Evolutionary conservation across 257 asterid genomes (phyloP), one percentile per base, ranked within the genome.

Genomic region (Ballota nigra): DNA sequence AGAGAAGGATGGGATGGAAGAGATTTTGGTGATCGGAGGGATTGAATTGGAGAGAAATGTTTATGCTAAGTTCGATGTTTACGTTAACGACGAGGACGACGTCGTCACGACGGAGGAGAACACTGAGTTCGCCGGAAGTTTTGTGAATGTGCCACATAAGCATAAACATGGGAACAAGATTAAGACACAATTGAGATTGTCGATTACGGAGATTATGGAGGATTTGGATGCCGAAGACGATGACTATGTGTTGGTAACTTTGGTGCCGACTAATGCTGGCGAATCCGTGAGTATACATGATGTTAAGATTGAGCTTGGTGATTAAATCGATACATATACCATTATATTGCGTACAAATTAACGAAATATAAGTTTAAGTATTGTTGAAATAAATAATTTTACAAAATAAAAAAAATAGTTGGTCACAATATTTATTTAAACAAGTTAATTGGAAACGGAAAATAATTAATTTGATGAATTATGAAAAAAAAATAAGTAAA

Each of bases 101-200:
- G 88, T 59, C 47, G 20, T 58, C 34, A 80, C 73, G 22, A 82
- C 86, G 43, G 76, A 74, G 43, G 86, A 75, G 6, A 82, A 86
- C 63, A 78, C 93, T 0, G 96, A 89, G 70, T 89, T 83, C 23
- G 87, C 83, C 5, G 96, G 96, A 0, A 89, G 96, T 63, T 88
- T 86, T 13, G 96, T 85, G 60, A 86, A 85, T 20, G 88, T 88
- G 66, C 88, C 96, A 18, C 96, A 86, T 24, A 85, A 78, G 71
- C 86, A 83, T 26, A 82, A 85, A n/a, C 38, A 66, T 1, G 79
- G 43, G 19, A 79, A 79, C 72, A 82, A 77, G 80, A 80, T 85
- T 0, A 85, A 75, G 71, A 87, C 96, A 0, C 79, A 80, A 77
- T 12, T 87, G 5, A 80, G 83, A 75, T 59, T 89, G 72, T 77